These are phyloP conservation scores for Jatropha multifida DNA, from an alignment of 441 rosid species.

Conservation along the genomic window DNA sequence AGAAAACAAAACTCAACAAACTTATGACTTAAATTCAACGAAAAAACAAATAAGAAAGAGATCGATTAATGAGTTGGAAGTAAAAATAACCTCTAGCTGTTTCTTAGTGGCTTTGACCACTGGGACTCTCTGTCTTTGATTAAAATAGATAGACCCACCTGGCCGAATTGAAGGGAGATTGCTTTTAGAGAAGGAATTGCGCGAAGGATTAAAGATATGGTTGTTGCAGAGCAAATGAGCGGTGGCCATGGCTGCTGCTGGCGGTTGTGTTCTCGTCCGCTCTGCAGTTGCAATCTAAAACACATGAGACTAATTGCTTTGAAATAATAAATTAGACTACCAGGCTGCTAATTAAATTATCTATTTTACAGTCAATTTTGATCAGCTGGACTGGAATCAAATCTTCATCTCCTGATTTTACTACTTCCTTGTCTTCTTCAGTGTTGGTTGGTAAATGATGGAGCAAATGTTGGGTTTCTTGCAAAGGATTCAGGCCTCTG, in stretches of 20 bases:
- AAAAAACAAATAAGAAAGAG: neutral
- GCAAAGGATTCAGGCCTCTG: too few species aligned
- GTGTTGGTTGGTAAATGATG: too few species aligned
- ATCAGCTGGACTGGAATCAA: constrained; percentile 19
- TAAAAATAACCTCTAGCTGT: constrained; percentile 51
- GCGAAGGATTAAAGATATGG: constrained; percentile 26
- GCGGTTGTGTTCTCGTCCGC: too few species aligned
- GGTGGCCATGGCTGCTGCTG: constrained; percentile 33
- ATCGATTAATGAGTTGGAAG: neutral
- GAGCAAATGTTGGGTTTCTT: too few species aligned
- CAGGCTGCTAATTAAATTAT: neutral
- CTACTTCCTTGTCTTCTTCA: neutral
- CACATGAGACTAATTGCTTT: neutral
- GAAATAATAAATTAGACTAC: neutral
- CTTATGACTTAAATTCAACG: neutral
- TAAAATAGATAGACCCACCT: constrained; percentile 25
- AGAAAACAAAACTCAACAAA: constrained; percentile 1
- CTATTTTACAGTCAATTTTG: constrained; percentile 21
- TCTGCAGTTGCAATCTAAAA: neutral
- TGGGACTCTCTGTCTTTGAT: constrained; percentile 31
- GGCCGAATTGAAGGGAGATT: constrained; percentile 27
- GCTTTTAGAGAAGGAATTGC: constrained; percentile 34
- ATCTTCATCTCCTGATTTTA: neutral
- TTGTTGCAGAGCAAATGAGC: constrained; percentile 40
- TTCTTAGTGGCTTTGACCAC: constrained; percentile 49